phyloP scores from a whole-genome alignment of 441 rosid species.

The Pelargonium citronellum region DNA sequence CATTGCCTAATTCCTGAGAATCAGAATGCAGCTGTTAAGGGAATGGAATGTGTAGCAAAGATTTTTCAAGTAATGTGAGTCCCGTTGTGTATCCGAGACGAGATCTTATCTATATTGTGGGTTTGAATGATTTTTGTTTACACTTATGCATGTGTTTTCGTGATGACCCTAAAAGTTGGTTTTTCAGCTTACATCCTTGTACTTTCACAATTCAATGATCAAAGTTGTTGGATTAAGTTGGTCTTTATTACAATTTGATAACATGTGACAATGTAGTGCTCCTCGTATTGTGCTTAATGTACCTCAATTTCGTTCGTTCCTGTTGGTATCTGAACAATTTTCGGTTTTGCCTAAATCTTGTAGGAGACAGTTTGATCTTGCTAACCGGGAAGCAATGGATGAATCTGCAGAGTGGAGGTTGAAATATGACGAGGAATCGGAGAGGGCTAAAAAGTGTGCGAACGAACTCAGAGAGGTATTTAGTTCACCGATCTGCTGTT shows the following conservation, averaged over 20 bases:
- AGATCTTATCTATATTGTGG: neutral
- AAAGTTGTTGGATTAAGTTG: neutral
- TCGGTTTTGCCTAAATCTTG: slow-evolving; percentile 20
- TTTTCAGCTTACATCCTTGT: neutral
- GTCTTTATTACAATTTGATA: neutral
- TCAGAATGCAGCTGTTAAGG: neutral
- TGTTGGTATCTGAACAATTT: neutral
- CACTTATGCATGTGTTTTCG: neutral
- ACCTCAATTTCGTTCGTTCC: neutral
- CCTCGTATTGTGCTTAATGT: neutral
- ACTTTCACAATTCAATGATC: neutral
- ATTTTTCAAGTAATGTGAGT: neutral
- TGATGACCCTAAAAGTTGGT: neutral
- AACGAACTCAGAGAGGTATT: slow-evolving; percentile 50
- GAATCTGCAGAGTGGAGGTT: slow-evolving; percentile 94
- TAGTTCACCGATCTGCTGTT: neutral
- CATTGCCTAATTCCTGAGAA: neutral
- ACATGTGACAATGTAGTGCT: neutral
- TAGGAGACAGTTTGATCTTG: slow-evolving; percentile 85
- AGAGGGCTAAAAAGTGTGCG: slow-evolving; percentile 56
- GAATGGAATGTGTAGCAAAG: neutral
- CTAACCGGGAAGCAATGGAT: slow-evolving; percentile 86
- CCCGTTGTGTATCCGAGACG: neutral
- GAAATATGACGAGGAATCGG: slow-evolving; percentile 62
- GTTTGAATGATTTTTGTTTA: neutral